These are phyloP conservation scores for Claviceps pazoutovae DNA, from an alignment of 2,329 filamentous ascomycete genomes.

Conservation along the genomic window DNA sequence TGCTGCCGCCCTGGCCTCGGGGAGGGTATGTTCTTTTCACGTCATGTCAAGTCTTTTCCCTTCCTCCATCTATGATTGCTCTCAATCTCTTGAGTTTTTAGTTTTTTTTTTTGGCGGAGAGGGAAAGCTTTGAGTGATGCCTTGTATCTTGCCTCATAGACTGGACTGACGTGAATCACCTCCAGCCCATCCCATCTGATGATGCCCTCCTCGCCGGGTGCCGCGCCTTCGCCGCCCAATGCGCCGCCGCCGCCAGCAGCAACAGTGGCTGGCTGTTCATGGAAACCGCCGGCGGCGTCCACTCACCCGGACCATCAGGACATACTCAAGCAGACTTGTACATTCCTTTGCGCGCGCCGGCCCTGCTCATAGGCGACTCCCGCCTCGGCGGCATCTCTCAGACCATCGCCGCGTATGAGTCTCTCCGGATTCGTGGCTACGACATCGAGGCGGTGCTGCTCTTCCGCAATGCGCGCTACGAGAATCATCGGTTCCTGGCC, in stretches of 20 bases:
- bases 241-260: slow-evolving; percentile 25
- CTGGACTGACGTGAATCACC: background rate
- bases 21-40: slow-evolving; percentile 21
- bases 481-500: slow-evolving; percentile 53
- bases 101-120: background rate
- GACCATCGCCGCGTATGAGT: slow-evolving; percentile 70
- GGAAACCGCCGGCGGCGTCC: slow-evolving; percentile 71
- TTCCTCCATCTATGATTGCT: background rate
- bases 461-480: slow-evolving; percentile 51
- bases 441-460: slow-evolving; percentile 57
- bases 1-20: slow-evolving; percentile 43
- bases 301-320: slow-evolving; percentile 65
- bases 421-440: slow-evolving; percentile 62
- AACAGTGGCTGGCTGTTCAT: slow-evolving; percentile 52
- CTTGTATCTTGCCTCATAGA: background rate
- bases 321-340: slow-evolving; percentile 64
- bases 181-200: slow-evolving; percentile 35
- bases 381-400: slow-evolving; percentile 67
- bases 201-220: slow-evolving; percentile 31
- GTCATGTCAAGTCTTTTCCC: background rate
- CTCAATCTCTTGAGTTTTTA: background rate
- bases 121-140: background rate
- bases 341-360: slow-evolving; percentile 56
- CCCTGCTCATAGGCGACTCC: slow-evolving; percentile 61
- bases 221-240: slow-evolving; percentile 25